Evolutionary conservation across 2,329 filamentous ascomycete genomes (phyloP).

Genomic region (Periconia sp.): DNA sequence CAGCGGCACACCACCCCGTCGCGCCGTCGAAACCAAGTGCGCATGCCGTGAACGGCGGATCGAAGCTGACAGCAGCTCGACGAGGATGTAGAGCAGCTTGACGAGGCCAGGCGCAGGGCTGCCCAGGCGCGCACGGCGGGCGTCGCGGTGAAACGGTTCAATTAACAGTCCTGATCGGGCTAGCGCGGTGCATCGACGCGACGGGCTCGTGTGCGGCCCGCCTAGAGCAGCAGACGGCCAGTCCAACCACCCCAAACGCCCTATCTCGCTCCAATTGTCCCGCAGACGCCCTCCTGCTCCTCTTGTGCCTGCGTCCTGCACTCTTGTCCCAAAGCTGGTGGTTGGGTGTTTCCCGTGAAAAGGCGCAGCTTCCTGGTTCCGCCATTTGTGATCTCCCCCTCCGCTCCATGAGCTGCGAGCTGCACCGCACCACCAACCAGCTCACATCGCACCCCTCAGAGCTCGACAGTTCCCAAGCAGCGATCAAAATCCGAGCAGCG

Average conservation of each 20-base stretch:
- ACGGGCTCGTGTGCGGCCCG: constrained; percentile 1
- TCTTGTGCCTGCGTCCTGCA: too few relatives aligned
- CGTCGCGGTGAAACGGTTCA: constrained; percentile 5
- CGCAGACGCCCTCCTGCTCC: constrained; percentile 2
- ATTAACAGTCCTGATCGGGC: constrained; percentile 1
- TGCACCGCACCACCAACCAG: constrained; percentile 6
- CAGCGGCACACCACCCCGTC: too few relatives aligned
- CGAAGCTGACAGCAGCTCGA: too few relatives aligned
- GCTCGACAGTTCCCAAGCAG: constrained; percentile 11
- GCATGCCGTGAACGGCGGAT: too few relatives aligned
- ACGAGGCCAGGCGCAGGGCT: constrained; percentile 2
- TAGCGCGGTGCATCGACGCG: neutral
- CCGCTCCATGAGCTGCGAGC: neutral
- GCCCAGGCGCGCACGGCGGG: constrained; percentile 6
- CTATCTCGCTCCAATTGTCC: constrained; percentile 5
- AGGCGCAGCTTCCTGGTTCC: too few relatives aligned
- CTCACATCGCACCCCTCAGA: constrained; percentile 7
- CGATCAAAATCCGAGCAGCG: neutral
- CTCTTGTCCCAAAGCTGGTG: neutral
- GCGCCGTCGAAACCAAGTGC: too few relatives aligned
- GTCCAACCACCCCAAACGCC: constrained; percentile 1
- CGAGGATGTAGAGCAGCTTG: too few relatives aligned
- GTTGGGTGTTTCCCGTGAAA: neutral
- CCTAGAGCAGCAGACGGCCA: neutral
- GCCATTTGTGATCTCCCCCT: neutral